These are phyloP conservation scores for Syzygium syzygioides DNA, from an alignment of 441 rosid genomes.

Conservation along the genomic window DNA sequence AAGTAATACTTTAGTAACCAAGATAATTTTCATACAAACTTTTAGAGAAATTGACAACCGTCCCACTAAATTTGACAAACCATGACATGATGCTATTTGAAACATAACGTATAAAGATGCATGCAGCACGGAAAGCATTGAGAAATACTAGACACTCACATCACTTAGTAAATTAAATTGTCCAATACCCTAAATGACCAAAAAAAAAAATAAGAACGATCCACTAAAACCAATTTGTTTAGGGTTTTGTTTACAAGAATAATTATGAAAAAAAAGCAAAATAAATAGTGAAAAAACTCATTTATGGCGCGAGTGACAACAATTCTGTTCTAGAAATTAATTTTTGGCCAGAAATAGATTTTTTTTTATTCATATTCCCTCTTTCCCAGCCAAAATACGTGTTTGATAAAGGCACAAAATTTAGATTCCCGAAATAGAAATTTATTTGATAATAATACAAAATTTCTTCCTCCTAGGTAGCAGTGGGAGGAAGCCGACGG, in stretches of 20 bases:
- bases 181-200: not conserved
- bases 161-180: not conserved
- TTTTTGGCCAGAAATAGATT: no score
- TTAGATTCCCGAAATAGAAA: no score
- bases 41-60: not conserved
- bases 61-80: not conserved
- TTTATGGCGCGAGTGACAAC: not conserved
- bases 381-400: no score
- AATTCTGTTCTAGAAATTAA: no score
- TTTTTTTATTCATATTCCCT: no score
- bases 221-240: not conserved
- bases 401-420: no score
- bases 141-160: not conserved
- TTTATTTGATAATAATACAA: no score
- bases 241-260: not conserved
- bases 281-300: not conserved
- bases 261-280: not conserved
- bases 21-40: not conserved
- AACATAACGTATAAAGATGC: not conserved
- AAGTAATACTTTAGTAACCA: not conserved
- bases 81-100: not conserved
- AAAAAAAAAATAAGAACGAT: not conserved
- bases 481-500: no score
- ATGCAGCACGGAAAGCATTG: not conserved
- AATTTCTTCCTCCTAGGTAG: no score